Percentiles rank a stretch among this genome's conserved stretches.
These are phyloP conservation scores for Cordyceps pruinosa DNA, from an alignment of 2,329 filamentous ascomycete species.

Conservation along the genomic window DNA sequence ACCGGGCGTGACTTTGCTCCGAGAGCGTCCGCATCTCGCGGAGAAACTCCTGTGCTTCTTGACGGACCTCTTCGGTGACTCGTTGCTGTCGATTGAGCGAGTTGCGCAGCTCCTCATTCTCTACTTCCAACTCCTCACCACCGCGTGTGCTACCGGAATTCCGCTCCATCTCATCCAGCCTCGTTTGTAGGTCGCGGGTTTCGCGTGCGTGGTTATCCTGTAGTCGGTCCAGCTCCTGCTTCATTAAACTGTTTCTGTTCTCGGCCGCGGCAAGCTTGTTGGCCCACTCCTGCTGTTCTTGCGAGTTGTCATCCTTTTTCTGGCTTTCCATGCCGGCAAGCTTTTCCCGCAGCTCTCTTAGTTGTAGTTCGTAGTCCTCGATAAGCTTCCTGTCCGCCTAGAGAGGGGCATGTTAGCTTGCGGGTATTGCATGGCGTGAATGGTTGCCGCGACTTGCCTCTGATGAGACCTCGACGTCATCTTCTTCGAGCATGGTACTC, in stretches of 20 bases:
- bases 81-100: constrained; percentile 68
- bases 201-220: constrained; percentile 60
- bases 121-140: constrained; percentile 47
- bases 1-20: constrained; percentile 67
- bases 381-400: constrained; percentile 64
- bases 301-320: constrained; percentile 63
- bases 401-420: constrained; percentile 15
- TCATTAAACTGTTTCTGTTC: constrained; percentile 69
- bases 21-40: constrained; percentile 85
- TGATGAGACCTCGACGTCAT: constrained; percentile 62
- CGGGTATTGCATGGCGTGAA: background rate
- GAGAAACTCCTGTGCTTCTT: constrained; percentile 75
- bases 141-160: constrained; percentile 18
- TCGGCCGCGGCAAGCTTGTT: constrained; percentile 69
- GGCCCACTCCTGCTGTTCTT: constrained; percentile 66
- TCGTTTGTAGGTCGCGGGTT: constrained; percentile 54
- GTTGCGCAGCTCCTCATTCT: constrained; percentile 62
- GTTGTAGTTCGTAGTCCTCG: constrained; percentile 72
- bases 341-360: constrained; percentile 67
- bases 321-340: constrained; percentile 68
- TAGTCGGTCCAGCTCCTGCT: constrained; percentile 69
- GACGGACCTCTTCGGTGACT: constrained; percentile 78
- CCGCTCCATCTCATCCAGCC: constrained; percentile 50
- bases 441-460: constrained; percentile 29
- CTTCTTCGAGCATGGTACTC: constrained; percentile 94